Base-by-base conservation (phyloP, 2,329 filamentous ascomycete genomes). In the Cladophialophora exuberans region DNA sequence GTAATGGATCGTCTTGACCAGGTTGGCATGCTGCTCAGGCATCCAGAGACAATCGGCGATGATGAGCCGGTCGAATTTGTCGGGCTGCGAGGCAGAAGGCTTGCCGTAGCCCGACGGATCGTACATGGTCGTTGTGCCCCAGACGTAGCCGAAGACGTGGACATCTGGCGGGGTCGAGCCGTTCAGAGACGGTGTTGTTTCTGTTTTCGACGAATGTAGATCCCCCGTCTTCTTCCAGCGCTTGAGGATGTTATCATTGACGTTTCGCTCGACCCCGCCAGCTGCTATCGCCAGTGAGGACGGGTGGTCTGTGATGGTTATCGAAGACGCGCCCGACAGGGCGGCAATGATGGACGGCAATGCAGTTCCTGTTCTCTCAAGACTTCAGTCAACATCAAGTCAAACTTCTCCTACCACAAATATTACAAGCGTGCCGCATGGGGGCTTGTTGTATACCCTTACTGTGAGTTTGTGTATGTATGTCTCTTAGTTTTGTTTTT, bases 21-120 rank as follows among this genome's bases (percentile, higher is more conserved):
- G 74, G 58, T 80, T 82, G 43, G 74, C 72, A 63, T 86, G 83
- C 68, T 85, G 77, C 18, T 69, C 69, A 1, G 70, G 72, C 77
- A 85, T 82, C 82, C 82, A 86, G 56, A 80, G 76, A 68, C 82
- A 85, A 63, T 85, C 83, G 47, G 83, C 82, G 1, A 81, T 79
- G 9, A 85, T 72, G 46, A 85, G 79, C 17, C 79, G 76, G 1
- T 76, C 78, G 64, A 79, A 85, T 4, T 61, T 71, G 10, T 70
- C 70, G 36, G 54, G 61, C 28, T 58, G 61, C 13, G 30, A 35
- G 3, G 25, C 23, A 3, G 47, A 44, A 1, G 45, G 57, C 30
- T 54, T 57, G 26, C 61, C 61, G 46, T 63, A 61, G 10, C 25
- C 11, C 68, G 6, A 76, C 75, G 58, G 79, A 77, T 47, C 53